Evolutionary conservation across 306 rosid species (phyloP).

Genomic region (Sechiopsis laciniata): DNA sequence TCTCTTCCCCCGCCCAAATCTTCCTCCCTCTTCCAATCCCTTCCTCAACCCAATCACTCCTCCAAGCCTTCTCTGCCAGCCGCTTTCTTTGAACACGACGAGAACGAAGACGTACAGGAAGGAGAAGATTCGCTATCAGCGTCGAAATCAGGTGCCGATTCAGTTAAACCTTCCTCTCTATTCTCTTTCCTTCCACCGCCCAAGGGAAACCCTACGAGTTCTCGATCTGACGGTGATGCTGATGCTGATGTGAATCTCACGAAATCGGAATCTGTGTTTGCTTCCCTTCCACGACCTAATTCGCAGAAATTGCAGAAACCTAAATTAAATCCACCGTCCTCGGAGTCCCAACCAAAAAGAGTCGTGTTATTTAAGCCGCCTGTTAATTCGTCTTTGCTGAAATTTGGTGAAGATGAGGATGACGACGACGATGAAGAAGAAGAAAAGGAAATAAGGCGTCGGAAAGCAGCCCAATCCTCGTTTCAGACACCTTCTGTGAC

Average conservation of each 20-base stretch:
- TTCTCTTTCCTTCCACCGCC: conserved; percentile 49
- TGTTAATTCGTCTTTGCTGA: conserved; percentile 29
- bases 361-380: conserved; percentile 79
- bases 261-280: conserved; percentile 24
- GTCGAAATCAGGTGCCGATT: not conserved
- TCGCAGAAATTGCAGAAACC: conserved; percentile 34
- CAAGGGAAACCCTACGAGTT: conserved; percentile 27
- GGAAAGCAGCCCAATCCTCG: conserved; percentile 34
- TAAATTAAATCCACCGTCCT: conserved; percentile 27
- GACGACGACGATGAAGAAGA: conserved; percentile 38
- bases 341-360: conserved; percentile 37
- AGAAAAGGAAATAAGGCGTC: conserved; percentile 26
- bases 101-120: conserved; percentile 8
- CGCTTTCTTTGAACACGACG: not conserved
- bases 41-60: conserved; percentile 46
- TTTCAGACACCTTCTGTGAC: conserved; percentile 44
- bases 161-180: conserved; percentile 38
- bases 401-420: conserved; percentile 37
- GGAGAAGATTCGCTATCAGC: not conserved
- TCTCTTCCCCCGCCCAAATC: conserved; percentile 55
- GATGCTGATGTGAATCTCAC: not conserved
- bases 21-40: conserved; percentile 47
- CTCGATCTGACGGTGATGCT: not conserved
- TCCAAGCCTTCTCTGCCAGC: conserved; percentile 7
- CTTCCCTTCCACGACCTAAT: conserved; percentile 49